These are phyloP conservation scores for Periconia sp. DNA, from an alignment of 2,329 filamentous ascomycete genomes.

Conservation along the genomic window DNA sequence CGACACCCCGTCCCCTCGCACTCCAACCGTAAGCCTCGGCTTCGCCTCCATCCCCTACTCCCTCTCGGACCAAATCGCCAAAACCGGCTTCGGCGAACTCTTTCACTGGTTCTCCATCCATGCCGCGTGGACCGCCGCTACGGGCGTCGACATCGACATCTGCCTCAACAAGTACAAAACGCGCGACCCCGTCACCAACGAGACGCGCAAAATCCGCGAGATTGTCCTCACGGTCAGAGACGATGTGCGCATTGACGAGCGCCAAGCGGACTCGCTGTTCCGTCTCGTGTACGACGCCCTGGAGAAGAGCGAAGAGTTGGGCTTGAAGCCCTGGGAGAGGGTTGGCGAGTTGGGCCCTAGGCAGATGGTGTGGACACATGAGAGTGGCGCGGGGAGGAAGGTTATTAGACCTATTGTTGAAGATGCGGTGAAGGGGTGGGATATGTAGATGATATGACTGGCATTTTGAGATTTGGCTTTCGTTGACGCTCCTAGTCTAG, in stretches of 20 bases:
- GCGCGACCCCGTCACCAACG: slow-evolving; percentile 34
- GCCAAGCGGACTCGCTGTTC: slow-evolving; percentile 49
- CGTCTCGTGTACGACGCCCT: slow-evolving; percentile 44
- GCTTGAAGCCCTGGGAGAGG: slow-evolving; percentile 48
- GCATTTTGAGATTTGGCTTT: too few relatives aligned
- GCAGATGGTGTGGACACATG: slow-evolving; percentile 53
- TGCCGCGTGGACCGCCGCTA: slow-evolving; percentile 51
- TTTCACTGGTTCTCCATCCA: slow-evolving; percentile 54
- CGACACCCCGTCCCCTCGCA: slow-evolving; percentile 50
- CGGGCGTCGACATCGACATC: slow-evolving; percentile 49
- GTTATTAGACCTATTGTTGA: slow-evolving; percentile 51
- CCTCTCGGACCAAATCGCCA: slow-evolving; percentile 49
- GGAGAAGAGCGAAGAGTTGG: slow-evolving; percentile 42
- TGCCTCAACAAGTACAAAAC: slow-evolving; percentile 52
- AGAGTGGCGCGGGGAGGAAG: slow-evolving; percentile 46
- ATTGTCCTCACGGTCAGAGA: slow-evolving; percentile 49
- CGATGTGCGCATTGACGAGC: slow-evolving; percentile 49
- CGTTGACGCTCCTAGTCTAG: too few relatives aligned
- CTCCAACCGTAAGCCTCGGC: slow-evolving; percentile 50
- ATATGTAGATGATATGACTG: slow-evolving; percentile 19
- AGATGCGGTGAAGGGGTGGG: slow-evolving; percentile 46
- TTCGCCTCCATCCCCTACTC: slow-evolving; percentile 52
- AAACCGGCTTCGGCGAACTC: slow-evolving; percentile 50
- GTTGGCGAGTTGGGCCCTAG: slow-evolving; percentile 44
- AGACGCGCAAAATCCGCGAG: slow-evolving; percentile 52